A percentile compares a stretch with the other conserved stretches of the same genome.
Evolutionary conservation across 352 stramenopile genomes (phyloP).

Genomic region (Phytophthora niederhauseri): DNA sequence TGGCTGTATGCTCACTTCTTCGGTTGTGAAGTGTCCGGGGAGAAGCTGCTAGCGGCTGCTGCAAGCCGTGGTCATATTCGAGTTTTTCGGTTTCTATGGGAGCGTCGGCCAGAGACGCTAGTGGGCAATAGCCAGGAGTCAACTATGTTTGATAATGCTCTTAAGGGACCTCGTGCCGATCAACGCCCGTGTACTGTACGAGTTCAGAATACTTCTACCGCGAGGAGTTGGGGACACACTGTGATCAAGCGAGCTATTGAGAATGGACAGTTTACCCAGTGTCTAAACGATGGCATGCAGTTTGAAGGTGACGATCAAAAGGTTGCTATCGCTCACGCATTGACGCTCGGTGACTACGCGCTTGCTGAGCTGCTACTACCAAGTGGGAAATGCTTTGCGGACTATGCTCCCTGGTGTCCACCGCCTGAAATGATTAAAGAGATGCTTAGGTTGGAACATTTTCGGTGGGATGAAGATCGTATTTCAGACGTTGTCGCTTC

Average conservation of each 20-base stretch:
- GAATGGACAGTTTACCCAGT: not conserved
- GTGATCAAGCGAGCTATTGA: not conserved
- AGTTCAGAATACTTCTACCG: not conserved
- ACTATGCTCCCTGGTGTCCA: not conserved
- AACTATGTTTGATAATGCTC: not conserved
- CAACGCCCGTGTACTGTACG: not conserved
- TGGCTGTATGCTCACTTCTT: constrained; percentile 6
- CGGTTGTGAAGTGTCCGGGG: not conserved
- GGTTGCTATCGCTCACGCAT: not conserved
- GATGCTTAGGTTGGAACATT: not conserved
- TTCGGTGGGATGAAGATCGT: not conserved
- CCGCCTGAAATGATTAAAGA: not conserved
- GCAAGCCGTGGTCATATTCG: not conserved
- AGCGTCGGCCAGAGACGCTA: not conserved
- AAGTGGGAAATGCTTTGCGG: not conserved
- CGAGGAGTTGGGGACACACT: not conserved
- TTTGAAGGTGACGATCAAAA: not conserved
- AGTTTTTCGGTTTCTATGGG: not conserved
- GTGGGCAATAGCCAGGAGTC: not conserved
- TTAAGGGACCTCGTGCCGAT: not conserved
- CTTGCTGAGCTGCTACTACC: not conserved
- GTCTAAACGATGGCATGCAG: not conserved
- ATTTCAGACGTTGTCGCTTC: not conserved
- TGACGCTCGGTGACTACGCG: too few species aligned
- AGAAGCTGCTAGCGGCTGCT: not conserved